Evolutionary conservation across 768 basidiomycete species (phyloP).

Genomic region (Kondoa subrosea): DNA sequence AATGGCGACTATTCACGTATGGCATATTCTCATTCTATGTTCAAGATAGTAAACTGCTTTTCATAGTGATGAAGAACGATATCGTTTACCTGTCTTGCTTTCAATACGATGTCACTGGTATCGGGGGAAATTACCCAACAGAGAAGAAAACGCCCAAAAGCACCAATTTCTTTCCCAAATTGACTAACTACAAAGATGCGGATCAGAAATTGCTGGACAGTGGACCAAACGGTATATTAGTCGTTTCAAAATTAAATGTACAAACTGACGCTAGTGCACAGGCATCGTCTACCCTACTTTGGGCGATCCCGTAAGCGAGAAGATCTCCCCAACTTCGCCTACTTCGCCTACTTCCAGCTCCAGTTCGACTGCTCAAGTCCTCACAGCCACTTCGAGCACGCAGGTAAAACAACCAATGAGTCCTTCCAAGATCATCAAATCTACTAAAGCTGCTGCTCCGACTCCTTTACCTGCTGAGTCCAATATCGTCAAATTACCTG

Average conservation of each 20-base stretch:
- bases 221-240: background rate
- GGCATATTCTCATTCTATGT: too few species aligned
- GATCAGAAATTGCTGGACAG: background rate
- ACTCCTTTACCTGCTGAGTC: too few species aligned
- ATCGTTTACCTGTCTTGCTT: background rate
- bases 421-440: too few species aligned
- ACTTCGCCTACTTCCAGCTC: too few species aligned
- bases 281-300: background rate
- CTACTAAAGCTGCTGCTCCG: too few species aligned
- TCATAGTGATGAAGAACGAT: background rate
- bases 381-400: too few species aligned
- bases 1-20: background rate
- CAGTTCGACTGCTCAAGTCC: too few species aligned
- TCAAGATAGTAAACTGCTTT: too few species aligned
- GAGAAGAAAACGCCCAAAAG: background rate
- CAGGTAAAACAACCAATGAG: too few species aligned
- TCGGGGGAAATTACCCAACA: background rate
- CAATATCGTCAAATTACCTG: too few species aligned
- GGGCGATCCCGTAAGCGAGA: too few species aligned
- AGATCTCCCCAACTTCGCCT: too few species aligned
- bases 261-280: background rate
- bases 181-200: background rate
- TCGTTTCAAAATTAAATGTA: background rate
- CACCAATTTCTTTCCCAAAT: background rate
- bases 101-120: background rate